These are phyloP conservation scores for Penicillium tannophilum DNA, from an alignment of 495 filamentous ascomycete genomes.

Conservation along the genomic window DNA sequence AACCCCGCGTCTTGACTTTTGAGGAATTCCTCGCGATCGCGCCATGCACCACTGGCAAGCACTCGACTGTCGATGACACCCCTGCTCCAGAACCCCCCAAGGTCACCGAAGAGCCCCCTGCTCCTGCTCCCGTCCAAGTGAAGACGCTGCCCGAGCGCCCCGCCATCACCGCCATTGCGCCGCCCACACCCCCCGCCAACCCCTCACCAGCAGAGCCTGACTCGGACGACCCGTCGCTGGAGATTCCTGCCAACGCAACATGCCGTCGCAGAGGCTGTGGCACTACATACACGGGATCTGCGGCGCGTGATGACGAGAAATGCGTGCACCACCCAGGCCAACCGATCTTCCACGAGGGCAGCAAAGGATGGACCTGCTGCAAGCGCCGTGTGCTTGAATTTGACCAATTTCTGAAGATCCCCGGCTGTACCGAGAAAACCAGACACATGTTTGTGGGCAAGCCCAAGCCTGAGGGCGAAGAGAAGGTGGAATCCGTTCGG, in stretches of 20 bases:
- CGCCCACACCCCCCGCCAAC: constrained; percentile 58
- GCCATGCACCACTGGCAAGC: constrained; percentile 91
- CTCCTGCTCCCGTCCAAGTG: constrained; percentile 25
- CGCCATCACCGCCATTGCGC: constrained; percentile 50
- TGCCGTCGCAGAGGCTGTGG: constrained; percentile 81
- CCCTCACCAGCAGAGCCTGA: constrained; percentile 78
- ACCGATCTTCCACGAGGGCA: constrained; percentile 95
- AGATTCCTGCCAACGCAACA: constrained; percentile 68
- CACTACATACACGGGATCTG: constrained; percentile 58
- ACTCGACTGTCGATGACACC: constrained; percentile 82
- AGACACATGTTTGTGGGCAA: constrained; percentile 87
- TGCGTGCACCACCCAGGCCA: constrained; percentile 85
- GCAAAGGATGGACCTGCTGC: constrained; percentile 96
- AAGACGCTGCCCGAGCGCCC: constrained; percentile 33
- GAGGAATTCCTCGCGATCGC: constrained; percentile 96
- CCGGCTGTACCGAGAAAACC: constrained; percentile 81
- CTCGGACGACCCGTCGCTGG: constrained; percentile 74
- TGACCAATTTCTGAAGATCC: constrained; percentile 95
- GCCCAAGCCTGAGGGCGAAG: constrained; percentile 59
- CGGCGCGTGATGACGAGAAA: constrained; percentile 67
- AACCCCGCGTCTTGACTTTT: constrained; percentile 95
- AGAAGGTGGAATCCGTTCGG: constrained; percentile 69
- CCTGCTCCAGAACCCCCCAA: constrained; percentile 56
- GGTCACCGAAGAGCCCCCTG: constrained; percentile 35
- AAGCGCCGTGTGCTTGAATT: constrained; percentile 95